These are phyloP conservation scores for Mycena leptocephala DNA, from an alignment of 768 basidiomycete genomes.

Conservation along the genomic window DNA sequence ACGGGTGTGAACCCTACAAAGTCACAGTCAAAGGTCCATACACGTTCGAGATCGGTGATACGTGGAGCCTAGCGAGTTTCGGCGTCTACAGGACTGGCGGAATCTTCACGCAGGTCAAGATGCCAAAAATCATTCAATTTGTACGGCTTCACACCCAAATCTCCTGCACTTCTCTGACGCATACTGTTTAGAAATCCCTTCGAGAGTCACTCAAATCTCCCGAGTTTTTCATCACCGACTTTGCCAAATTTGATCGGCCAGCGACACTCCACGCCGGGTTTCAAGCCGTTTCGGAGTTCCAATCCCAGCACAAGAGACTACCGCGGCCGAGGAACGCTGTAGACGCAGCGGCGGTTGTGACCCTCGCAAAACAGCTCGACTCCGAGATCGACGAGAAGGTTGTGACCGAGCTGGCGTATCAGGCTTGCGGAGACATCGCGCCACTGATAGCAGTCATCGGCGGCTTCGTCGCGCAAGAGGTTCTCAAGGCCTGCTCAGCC, in stretches of 20 bases:
- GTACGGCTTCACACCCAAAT: conserved; percentile 63
- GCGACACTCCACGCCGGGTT: conserved; percentile 93
- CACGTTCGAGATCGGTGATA: conserved; percentile 97
- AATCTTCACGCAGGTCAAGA: conserved; percentile 98
- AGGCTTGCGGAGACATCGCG: conserved; percentile 93
- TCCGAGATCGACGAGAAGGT: conserved; percentile 86
- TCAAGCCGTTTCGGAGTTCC: conserved; percentile 91
- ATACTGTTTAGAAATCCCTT: conserved; percentile 85
- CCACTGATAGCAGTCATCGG: conserved; percentile 97
- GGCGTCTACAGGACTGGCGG: conserved; percentile 88
- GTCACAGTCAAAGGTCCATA: conserved; percentile 96
- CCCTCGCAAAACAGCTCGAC: conserved; percentile 85
- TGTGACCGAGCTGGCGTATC: conserved; percentile 88
- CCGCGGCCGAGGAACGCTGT: conserved; percentile 88
- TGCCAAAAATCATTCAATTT: conserved; percentile 97
- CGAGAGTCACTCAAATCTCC: conserved; percentile 87
- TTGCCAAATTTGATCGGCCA: conserved; percentile 96
- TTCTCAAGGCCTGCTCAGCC: conserved; percentile 96
- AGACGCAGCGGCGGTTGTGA: conserved; percentile 82
- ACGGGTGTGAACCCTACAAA: conserved; percentile 93
- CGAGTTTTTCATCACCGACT: conserved; percentile 95
- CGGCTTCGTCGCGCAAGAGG: conserved; percentile 98
- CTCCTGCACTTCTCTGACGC: conserved; percentile 22
- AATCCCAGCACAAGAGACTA: conserved; percentile 72
- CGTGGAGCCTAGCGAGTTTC: conserved; percentile 67